Base-by-base conservation (phyloP, 192 early-diverging fungal genomes). In the Mortierella hygrophila region DNA sequence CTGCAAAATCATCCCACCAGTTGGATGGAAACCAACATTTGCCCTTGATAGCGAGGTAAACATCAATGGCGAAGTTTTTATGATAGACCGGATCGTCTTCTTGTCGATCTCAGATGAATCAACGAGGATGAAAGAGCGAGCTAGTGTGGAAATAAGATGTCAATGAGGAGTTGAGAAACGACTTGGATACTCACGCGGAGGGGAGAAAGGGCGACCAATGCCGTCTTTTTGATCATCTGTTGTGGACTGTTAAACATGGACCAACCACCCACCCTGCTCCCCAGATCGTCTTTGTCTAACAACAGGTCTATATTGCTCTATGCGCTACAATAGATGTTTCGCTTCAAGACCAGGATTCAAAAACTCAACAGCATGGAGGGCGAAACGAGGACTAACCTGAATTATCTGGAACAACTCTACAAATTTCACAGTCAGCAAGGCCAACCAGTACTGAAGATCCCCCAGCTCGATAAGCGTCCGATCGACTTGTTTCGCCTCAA, bases 291-390 rank as follows among this genome's bases (percentile, higher is more conserved):
- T 15, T 70, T 41, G 23, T 21, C 69, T 70, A 42, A 70, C 18
- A 42, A 70, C 18, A 42, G 20, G 20, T 23, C 32, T 54, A 52
- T 54, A 32, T 26, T 46, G 21, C 41, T 0, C 18, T 75, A 8
- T 75, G 20, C 70, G 21, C 54, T 29, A 32, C 60, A 29, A 46
- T 88, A 98, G 96, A 86, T 85, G 32, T 99, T 99, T 86, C 92
- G 93, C 72, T 98, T 99, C 89, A 91, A 90, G 70, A 97, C 97
- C 23, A 92, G 97, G 38, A 95, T 96, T 49, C 97, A 98, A 89
- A 94, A 95, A 78, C 93, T 99, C 23, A 98, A 98, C 88, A 94
- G 93, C 52, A 97, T 98, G 91, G 96, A 98, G 78, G 98, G 97
- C 60, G 93, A 93, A 78, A 95, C 97, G 4, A 92, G 97, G 52